Base-by-base conservation (phyloP, 192 early-diverging fungal genomes). In the Coemansia sp. region DNA sequence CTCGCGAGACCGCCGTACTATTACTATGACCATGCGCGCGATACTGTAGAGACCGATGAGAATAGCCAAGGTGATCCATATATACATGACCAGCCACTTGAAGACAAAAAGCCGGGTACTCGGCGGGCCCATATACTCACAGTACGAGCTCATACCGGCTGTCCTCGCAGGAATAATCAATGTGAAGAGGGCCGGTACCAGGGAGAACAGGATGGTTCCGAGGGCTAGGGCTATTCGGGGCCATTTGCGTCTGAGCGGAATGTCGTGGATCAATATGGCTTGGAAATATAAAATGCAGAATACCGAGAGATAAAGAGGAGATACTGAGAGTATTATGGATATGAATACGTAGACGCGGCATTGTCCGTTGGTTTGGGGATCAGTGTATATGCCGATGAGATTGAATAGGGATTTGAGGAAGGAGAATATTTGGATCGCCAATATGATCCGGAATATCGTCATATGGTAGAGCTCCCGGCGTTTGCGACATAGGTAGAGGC, bases 241-340 rank as follows among this genome's bases (percentile, higher is more conserved):
- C 62, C 66, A 65, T 23, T 32, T 57, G 29, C 41, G 29, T 15
- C 19, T 53, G 27, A 74, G 19, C 3, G 62, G 64, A 4, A 73
- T 53, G 1, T 72, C 63, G 60, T 75, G 58, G 11, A 80, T 37
- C 11, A 80, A 44, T 6, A 75, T 67, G 2, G 67, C 44, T 41
- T 80, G 78, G 61, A 80, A 75, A 63, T 80, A 80, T 1, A 75
- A 45, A 5, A 75, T 75, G 25, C 69, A 68, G 32, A 72, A 68
- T 4, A 75, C 73, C 4, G 78, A 80, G 4, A 80, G 58, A 2
- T 69, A 50, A 14, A 80, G 36, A 3, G 78, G 78, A 6, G 73
- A 60, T 8, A 71, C 68, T 7, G 53, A n/a, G 2, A 75, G 29
- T 0, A 72, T 55, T 0, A 69, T 66, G 25, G 64, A 65, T 36